A percentile compares a stretch with the other conserved stretches of the same genome.
Evolutionary conservation across 2,329 filamentous ascomycete species (phyloP).

Genomic region (Fonsecaea nubica): DNA sequence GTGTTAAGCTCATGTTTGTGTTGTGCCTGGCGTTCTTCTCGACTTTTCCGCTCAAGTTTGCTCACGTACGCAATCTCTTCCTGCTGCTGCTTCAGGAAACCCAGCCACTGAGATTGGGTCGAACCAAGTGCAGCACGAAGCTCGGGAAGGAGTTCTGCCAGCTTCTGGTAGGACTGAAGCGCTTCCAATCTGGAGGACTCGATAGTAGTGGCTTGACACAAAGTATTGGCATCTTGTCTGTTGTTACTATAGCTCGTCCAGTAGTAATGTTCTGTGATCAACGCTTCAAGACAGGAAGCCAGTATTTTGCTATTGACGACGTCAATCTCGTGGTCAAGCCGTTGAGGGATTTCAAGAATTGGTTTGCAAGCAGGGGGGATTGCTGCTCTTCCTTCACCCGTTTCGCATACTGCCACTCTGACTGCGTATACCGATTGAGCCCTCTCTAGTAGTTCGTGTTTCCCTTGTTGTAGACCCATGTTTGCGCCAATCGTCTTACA

Average conservation of each 20-base stretch:
- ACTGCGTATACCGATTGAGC: constrained; percentile 66
- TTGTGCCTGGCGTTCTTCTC: constrained; percentile 23
- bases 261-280: constrained; percentile 62
- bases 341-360: constrained; percentile 47
- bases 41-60: constrained; percentile 25
- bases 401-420: constrained; percentile 68
- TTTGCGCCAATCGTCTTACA: constrained; percentile 31
- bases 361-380: constrained; percentile 60
- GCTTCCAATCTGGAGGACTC: constrained; percentile 32
- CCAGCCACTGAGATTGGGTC: constrained; percentile 29
- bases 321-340: constrained; percentile 35
- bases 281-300: constrained; percentile 59
- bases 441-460: constrained; percentile 48
- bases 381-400: constrained; percentile 58
- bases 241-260: constrained; percentile 72
- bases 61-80: constrained; percentile 20
- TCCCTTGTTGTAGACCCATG: constrained; percentile 36
- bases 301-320: constrained; percentile 44
- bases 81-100: constrained; percentile 31
- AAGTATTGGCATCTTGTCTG: constrained; percentile 65
- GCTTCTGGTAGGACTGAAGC: constrained; percentile 33
- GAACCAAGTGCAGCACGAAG: constrained; percentile 27
- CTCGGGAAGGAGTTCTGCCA: constrained; percentile 33
- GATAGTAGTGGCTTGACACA: constrained; percentile 64
- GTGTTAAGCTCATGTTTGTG: constrained; percentile 20